Evolutionary conservation across 495 filamentous ascomycete species (phyloP).

Genomic region (Cryomyces antarcticus): DNA sequence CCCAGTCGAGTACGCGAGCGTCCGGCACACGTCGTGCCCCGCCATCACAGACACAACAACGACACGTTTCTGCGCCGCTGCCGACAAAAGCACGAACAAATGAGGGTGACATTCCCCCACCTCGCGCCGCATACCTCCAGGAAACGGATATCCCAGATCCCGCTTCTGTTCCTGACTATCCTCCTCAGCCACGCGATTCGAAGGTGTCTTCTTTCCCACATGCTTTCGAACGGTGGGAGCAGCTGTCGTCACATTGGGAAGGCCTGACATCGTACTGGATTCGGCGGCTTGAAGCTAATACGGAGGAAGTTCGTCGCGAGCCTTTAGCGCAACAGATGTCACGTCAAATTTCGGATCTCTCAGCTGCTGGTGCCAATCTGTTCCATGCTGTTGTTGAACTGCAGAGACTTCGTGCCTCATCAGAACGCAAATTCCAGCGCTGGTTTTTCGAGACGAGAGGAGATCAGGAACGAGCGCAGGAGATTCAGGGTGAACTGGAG

Average conservation of each 20-base stretch:
- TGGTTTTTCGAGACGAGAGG: constrained; percentile 93
- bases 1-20: background rate
- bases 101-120: background rate
- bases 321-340: constrained; percentile 73
- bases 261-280: constrained; percentile 96
- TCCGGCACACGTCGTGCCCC: background rate
- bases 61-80: no score
- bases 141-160: background rate
- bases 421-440: constrained; percentile 91
- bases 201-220: constrained; percentile 57
- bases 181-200: constrained; percentile 5
- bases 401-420: constrained; percentile 85
- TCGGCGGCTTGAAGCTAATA: constrained; percentile 71
- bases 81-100: background rate
- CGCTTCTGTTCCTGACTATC: background rate
- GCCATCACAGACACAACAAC: background rate
- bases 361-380: constrained; percentile 86
- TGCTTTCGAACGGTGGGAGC: constrained; percentile 95
- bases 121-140: background rate
- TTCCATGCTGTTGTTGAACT: constrained; percentile 96
- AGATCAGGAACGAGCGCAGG: constrained; percentile 69
- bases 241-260: constrained; percentile 92
- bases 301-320: constrained; percentile 59
- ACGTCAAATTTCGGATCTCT: constrained; percentile 85
- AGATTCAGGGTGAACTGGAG: constrained; percentile 67